phyloP scores from a whole-genome alignment of 257 asterid genomes.

The Przewalskia tangutica region DNA sequence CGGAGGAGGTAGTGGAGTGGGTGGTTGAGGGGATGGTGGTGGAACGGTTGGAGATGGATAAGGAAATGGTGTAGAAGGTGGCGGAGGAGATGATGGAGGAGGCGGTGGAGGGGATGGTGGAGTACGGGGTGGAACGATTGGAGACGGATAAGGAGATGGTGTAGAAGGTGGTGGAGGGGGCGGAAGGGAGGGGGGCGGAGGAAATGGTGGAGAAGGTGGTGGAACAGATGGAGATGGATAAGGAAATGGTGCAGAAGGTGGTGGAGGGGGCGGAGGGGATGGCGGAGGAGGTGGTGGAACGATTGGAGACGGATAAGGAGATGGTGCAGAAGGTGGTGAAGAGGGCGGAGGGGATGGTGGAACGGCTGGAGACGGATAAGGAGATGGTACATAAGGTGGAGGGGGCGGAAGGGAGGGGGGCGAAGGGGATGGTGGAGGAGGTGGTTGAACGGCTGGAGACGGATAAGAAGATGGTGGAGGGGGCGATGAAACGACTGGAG shows the following conservation, averaged over 20 bases:
- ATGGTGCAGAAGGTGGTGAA: neutral
- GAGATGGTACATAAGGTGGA: neutral
- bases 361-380: neutral
- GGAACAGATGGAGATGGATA: neutral
- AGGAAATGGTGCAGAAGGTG: neutral
- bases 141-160: neutral
- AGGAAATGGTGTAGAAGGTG: constrained; percentile 8
- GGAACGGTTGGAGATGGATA: constrained; percentile 7
- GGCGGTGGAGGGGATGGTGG: neutral
- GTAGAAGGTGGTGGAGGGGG: neutral
- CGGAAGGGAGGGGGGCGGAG: neutral
- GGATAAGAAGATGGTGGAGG: constrained; percentile 2
- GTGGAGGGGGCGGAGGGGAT: neutral
- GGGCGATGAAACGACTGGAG: neutral
- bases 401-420: neutral
- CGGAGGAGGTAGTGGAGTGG: too few relatives aligned
- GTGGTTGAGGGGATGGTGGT: neutral
- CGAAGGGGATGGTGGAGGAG: neutral
- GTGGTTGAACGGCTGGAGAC: neutral
- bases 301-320: neutral
- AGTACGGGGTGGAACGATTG: neutral
- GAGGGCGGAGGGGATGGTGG: neutral
- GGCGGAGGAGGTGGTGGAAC: neutral
- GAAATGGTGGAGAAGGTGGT: neutral
- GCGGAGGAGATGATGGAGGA: neutral